phyloP scores from a whole-genome alignment of 495 filamentous ascomycete species.

The Podospora comata region DNA sequence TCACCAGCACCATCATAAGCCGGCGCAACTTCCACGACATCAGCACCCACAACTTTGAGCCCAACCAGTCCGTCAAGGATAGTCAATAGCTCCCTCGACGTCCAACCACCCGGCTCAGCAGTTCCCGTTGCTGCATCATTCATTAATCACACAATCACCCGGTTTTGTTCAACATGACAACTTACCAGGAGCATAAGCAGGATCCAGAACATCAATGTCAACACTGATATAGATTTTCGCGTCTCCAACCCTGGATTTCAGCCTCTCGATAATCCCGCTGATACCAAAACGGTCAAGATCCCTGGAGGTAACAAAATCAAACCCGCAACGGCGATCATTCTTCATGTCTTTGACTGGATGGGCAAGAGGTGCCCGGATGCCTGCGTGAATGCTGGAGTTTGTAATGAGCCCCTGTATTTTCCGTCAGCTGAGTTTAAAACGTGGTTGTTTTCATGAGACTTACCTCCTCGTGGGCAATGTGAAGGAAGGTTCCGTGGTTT shows the following conservation, averaged over 20 bases:
- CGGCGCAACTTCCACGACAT: slow-evolving; percentile 74
- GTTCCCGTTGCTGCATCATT: slow-evolving; percentile 69
- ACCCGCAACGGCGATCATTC: slow-evolving; percentile 81
- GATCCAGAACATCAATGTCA: slow-evolving; percentile 86
- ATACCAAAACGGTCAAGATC: slow-evolving; percentile 76
- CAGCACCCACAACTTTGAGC: slow-evolving; percentile 72
- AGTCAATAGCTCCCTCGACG: slow-evolving; percentile 62
- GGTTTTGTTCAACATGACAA: not conserved
- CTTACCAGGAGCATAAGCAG: slow-evolving; percentile 53
- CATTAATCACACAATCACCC: slow-evolving; percentile 40
- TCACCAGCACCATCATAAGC: slow-evolving; percentile 69
- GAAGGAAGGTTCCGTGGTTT: slow-evolving; percentile 74
- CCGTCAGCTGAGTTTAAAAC: not conserved
- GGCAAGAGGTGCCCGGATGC: slow-evolving; percentile 74
- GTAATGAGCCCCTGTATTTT: slow-evolving; percentile 64
- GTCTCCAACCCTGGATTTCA: slow-evolving; percentile 68
- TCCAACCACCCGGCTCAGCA: slow-evolving; percentile 84
- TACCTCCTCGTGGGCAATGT: slow-evolving; percentile 47
- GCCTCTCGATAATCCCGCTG: slow-evolving; percentile 69
- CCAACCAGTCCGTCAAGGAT: slow-evolving; percentile 55
- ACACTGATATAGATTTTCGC: slow-evolving; percentile 80
- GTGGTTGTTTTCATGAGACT: slow-evolving; percentile 47
- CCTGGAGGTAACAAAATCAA: slow-evolving; percentile 73
- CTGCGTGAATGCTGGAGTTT: slow-evolving; percentile 83
- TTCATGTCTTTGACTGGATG: slow-evolving; percentile 67